Conservation (phyloP, 2,329 filamentous ascomycete species). For the Colletotrichum melonis region DNA sequence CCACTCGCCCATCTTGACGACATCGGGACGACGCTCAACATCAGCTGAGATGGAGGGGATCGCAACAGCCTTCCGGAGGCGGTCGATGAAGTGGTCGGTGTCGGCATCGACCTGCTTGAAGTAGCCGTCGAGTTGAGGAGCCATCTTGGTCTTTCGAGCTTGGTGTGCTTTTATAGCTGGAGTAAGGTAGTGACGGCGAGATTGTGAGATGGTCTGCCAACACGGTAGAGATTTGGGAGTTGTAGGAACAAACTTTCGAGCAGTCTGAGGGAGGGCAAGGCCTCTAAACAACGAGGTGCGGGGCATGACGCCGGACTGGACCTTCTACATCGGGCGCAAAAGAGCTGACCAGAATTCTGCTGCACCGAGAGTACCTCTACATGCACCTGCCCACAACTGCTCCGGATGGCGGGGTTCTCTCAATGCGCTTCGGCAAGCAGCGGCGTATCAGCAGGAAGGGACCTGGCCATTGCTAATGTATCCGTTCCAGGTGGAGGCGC, state of each 20-base stretch:
- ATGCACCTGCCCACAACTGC: slow-evolving; percentile 30
- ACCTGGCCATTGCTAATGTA: slow-evolving; percentile 12
- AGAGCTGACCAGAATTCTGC: slow-evolving; percentile 36
- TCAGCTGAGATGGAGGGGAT: slow-evolving; percentile 97
- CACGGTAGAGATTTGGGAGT: slow-evolving; percentile 30
- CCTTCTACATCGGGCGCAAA: slow-evolving; percentile 36
- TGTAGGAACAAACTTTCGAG: slow-evolving; percentile 29
- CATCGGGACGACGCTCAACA: slow-evolving; percentile 87
- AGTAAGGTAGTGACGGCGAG: slow-evolving; percentile 60
- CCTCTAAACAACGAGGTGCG: slow-evolving; percentile 52
- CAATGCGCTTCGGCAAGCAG: slow-evolving; percentile 32
- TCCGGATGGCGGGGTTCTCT: slow-evolving; percentile 31
- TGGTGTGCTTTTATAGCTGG: slow-evolving; percentile 67
- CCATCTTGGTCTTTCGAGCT: slow-evolving; percentile 78
- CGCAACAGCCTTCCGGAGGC: slow-evolving; percentile 90
- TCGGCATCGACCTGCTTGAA: slow-evolving; percentile 91
- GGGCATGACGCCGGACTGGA: slow-evolving; percentile 52
- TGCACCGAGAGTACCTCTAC: slow-evolving; percentile 23
- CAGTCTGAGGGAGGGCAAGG: slow-evolving; percentile 30
- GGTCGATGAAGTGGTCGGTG: slow-evolving; percentile 86
- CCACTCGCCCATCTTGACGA: slow-evolving; percentile 95
- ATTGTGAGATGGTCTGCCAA: slow-evolving; percentile 27
- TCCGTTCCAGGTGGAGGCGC: slow-evolving; percentile 18
- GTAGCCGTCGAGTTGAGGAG: slow-evolving; percentile 88
- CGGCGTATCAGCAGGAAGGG: slow-evolving; percentile 32